Conservation (phyloP, 1,284 basidiomycete species). For the Ceratorhiza oryzae-sativae region DNA sequence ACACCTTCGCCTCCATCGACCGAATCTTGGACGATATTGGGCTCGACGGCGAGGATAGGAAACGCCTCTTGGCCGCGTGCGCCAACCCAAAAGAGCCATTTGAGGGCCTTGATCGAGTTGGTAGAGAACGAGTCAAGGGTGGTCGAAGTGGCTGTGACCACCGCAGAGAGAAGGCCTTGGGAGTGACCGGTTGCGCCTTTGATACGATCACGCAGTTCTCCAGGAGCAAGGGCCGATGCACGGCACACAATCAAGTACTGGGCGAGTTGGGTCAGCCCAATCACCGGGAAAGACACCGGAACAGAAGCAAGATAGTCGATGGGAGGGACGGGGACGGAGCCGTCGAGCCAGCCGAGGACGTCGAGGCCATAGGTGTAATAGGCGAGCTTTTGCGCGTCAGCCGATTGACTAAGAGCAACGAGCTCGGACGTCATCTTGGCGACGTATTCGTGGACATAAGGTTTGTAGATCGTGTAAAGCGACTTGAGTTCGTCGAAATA, state of each 20-base stretch:
- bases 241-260: slow-evolving; percentile 89
- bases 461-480: slow-evolving; percentile 89
- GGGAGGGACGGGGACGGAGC: slow-evolving; percentile 72
- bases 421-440: slow-evolving; percentile 70
- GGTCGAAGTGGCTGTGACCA: slow-evolving; percentile 83
- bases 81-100: slow-evolving; percentile 93
- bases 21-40: slow-evolving; percentile 84
- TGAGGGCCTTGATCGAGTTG: slow-evolving; percentile 85
- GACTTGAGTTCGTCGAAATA: slow-evolving; percentile 96
- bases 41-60: slow-evolving; percentile 92
- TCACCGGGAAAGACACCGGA: slow-evolving; percentile 94
- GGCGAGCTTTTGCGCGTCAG: slow-evolving; percentile 61
- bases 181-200: slow-evolving; percentile 95
- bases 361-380: slow-evolving; percentile 87
- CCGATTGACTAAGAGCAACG: slow-evolving; percentile 62
- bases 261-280: slow-evolving; percentile 93
- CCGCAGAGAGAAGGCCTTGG: slow-evolving; percentile 93
- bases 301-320: slow-evolving; percentile 91
- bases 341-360: slow-evolving; percentile 84
- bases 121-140: slow-evolving; percentile 74
- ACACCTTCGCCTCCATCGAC: slow-evolving; percentile 92
- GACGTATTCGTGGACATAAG: slow-evolving; percentile 81
- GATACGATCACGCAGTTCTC: slow-evolving; percentile 77
- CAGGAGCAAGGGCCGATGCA: slow-evolving; percentile 77
- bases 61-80: slow-evolving; percentile 93